Evolutionary conservation across 805 yeast genomes (phyloP).

Genomic region (Clavispora asparagi): DNA sequence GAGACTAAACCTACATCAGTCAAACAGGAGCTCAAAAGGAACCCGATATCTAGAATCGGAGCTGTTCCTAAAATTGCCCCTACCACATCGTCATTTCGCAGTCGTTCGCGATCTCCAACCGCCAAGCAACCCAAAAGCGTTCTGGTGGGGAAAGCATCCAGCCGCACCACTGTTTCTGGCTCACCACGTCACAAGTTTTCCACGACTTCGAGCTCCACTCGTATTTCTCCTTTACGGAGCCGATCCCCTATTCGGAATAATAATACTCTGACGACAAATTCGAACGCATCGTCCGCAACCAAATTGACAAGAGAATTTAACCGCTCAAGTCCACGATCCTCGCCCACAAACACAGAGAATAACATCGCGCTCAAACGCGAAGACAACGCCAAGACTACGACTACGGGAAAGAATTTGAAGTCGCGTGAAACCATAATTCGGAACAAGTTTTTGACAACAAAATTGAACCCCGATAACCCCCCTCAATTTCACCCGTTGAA

Average conservation of each 20-base stretch:
- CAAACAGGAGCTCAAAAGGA: neutral
- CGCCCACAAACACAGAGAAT: neutral
- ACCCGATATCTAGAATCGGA: neutral
- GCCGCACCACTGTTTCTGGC: neutral
- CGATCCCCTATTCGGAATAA: neutral
- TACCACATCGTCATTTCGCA: neutral
- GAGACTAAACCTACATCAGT: neutral
- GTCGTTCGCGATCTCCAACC: neutral
- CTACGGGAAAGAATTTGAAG: neutral
- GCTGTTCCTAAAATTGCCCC: neutral
- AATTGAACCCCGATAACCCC: conserved; percentile 28
- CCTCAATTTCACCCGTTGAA: conserved; percentile 16
- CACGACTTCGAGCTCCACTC: neutral
- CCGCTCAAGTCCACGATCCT: neutral
- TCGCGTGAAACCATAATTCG: conserved; percentile 11
- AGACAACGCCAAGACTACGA: neutral
- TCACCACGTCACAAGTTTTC: neutral
- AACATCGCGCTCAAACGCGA: neutral
- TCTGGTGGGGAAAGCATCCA: neutral
- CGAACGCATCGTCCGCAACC: neutral
- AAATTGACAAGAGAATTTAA: neutral
- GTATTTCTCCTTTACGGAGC: neutral
- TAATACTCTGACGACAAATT: neutral
- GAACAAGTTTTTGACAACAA: conserved; percentile 33
- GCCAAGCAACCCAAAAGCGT: neutral